Base-by-base conservation (phyloP, 495 filamentous ascomycete genomes). In the Penicillium odoratum region DNA sequence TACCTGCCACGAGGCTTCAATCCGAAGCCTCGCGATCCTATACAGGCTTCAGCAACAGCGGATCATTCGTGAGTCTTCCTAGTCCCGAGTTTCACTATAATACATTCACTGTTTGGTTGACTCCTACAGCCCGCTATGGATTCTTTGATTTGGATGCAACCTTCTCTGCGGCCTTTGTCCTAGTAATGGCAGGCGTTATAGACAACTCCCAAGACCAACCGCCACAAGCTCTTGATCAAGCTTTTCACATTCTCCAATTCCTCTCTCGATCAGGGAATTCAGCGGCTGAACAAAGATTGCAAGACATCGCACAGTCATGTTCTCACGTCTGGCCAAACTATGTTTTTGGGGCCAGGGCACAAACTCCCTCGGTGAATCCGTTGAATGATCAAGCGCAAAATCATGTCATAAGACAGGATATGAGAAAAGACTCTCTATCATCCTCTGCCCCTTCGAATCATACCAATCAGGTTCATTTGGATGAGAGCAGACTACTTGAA, bases 61-160 rank as follows among this genome's bases (percentile, higher is more conserved):
- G 13, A 64, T 46, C 4, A 67, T 67, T n/a, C 61, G 62, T 65
- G 43, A 34, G 62, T 57, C 2, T 54, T 13, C 18, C 5, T 5
- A 2, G 18, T 21, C 21, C 21, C 21, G 21, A 21, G 21, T 21
- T 21, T 21, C 21, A 21, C 2, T 21, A 21, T 21, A 21, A 21
- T 21, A 21, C 21, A 2, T 21, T 21, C 10, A 11, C 26, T 29
- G 25, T 29, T 59, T 28, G 4, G 9, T 11, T 36, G 33, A 36
- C 33, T 33, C 33, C 33, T 44, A 13, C 5, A 67, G 62, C 65
- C 5, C 53, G 62, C 16, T 67, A 64, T 53, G 65, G 65, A 25
- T 67, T 68, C 18, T 68, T 68, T 31, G 65, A 68, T 33, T 38
- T 68, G 7, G 65, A 65, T 13, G 62, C 65, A 26, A 65, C 62